Percentiles rank a stretch among this genome's conserved stretches.
These are phyloP conservation scores for Grosmannia serpens DNA, from an alignment of 2,329 filamentous ascomycete genomes.

Conservation along the genomic window DNA sequence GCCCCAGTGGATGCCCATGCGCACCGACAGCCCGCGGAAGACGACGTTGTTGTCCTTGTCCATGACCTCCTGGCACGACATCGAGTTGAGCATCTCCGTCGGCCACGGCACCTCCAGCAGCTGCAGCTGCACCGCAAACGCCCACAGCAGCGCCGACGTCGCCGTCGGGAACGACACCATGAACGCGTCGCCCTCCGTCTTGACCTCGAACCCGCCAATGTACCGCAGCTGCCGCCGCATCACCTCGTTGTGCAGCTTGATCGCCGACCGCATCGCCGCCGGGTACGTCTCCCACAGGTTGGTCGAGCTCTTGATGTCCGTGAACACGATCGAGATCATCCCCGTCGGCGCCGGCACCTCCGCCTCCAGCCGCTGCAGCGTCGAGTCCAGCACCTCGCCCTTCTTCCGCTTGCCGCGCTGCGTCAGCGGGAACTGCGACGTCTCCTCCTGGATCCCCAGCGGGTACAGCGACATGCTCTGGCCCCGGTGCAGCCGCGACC, in stretches of 20 bases:
- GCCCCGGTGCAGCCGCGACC: conserved; percentile 60
- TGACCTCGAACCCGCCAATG: conserved; percentile 96
- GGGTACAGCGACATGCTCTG: conserved; percentile 80
- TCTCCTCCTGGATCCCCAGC: conserved; percentile 60
- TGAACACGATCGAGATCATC: conserved; percentile 89
- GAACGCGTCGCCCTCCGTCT: conserved; percentile 98
- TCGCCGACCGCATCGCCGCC: conserved; percentile 89
- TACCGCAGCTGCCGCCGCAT: conserved; percentile 88
- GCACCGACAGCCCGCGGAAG: conserved; percentile 85
- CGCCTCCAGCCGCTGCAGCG: conserved; percentile 72
- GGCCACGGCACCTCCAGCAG: conserved; percentile 89
- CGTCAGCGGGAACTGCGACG: conserved; percentile 29
- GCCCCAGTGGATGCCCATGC: conserved; percentile 97
- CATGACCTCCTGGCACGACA: conserved; percentile 69
- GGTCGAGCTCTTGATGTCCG: conserved; percentile 98
- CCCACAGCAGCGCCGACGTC: conserved; percentile 90
- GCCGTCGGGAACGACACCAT: conserved; percentile 98
- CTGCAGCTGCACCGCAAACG: conserved; percentile 82
- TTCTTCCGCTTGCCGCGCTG: conserved; percentile 55
- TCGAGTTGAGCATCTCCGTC: conserved; percentile 76
- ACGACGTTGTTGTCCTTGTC: conserved; percentile 83
- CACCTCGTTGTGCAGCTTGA: conserved; percentile 93
- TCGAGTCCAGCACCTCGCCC: conserved; percentile 66
- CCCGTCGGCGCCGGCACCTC: conserved; percentile 88
- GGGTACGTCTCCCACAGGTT: conserved; percentile 92